Conservation (phyloP, 306 rosid species). For the Corylus avellana region DNA sequence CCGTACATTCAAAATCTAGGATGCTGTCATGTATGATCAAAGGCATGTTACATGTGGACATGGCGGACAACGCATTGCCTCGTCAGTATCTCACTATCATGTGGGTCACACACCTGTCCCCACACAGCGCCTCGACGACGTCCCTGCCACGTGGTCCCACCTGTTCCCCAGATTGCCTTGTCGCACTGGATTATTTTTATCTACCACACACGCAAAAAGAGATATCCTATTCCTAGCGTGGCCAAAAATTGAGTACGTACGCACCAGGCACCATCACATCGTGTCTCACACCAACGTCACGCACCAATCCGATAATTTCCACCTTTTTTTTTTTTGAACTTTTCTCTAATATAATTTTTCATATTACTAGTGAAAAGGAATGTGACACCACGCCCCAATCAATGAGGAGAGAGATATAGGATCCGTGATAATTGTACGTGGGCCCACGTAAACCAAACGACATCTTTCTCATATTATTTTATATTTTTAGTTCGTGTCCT, state of each 20-base stretch:
- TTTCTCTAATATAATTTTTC: background rate
- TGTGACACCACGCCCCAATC: background rate
- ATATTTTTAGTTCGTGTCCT: background rate
- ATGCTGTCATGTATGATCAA: background rate
- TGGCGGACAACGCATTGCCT: constrained; percentile 37
- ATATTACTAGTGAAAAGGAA: background rate
- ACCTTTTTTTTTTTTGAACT: background rate
- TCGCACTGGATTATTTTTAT: background rate
- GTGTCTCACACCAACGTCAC: background rate
- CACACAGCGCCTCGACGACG: constrained; percentile 2
- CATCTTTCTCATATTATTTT: background rate
- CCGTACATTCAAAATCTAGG: background rate
- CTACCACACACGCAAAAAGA: background rate
- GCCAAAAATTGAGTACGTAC: background rate
- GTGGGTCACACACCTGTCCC: constrained; percentile 2
- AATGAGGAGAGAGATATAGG: constrained; percentile 8
- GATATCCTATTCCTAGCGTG: background rate
- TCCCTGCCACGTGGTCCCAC: constrained; percentile 6
- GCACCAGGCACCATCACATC: background rate
- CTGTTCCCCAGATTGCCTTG: background rate
- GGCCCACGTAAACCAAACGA: background rate
- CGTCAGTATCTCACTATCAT: constrained; percentile 24
- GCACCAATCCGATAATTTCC: background rate
- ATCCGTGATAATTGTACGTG: background rate
- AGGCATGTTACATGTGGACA: background rate